Conservation (phyloP, 73 alveolate species). For the Tetrahymena malaccensis region DNA sequence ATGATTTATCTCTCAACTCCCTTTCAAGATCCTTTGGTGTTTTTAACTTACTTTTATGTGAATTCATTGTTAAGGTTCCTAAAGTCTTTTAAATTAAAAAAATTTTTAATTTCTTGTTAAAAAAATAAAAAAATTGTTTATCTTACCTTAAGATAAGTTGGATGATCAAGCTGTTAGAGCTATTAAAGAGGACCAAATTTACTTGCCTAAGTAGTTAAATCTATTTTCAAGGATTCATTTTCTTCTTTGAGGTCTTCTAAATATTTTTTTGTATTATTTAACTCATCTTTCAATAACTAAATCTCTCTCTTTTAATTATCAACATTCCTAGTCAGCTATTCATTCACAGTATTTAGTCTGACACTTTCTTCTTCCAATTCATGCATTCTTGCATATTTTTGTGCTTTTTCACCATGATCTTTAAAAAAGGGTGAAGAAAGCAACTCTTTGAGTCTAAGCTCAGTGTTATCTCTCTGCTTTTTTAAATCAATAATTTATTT, state of each 20-base stretch:
- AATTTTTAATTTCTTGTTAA: not conserved
- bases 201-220: not conserved
- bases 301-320: not conserved
- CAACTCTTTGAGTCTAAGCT: not conserved
- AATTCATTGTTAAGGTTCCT: not conserved
- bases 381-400: not conserved
- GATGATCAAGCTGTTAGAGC: not conserved
- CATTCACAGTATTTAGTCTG: not conserved
- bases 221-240: not conserved
- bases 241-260: not conserved
- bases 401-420: not conserved
- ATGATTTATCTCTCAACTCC: not conserved
- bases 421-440: not conserved
- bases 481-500: not conserved
- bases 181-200: not conserved
- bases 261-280: not conserved
- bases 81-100: not conserved
- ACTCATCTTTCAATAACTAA: not conserved
- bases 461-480: not conserved
- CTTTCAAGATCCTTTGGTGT: not conserved
- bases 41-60: not conserved
- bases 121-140: not conserved
- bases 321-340: not conserved
- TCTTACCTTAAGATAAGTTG: not conserved
- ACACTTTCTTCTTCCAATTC: not conserved